Evolutionary conservation across 2,329 filamentous ascomycete species (phyloP).

Genomic region (Metarhizium sp.): DNA sequence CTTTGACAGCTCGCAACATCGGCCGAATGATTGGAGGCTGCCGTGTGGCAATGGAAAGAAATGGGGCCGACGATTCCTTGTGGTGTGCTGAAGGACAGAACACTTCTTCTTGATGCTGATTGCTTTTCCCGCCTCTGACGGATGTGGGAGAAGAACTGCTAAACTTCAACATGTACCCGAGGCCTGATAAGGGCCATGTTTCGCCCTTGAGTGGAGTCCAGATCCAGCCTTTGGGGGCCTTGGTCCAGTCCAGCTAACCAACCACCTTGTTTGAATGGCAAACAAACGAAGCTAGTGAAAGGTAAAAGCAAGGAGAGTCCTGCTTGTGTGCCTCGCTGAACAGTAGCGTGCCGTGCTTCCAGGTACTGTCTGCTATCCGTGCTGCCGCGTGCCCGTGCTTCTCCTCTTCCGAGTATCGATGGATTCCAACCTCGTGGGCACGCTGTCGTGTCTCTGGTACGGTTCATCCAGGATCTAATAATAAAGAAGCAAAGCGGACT

Average conservation of each 20-base stretch:
- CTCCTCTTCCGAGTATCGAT: too few species aligned
- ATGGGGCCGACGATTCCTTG: not conserved
- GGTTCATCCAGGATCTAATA: too few species aligned
- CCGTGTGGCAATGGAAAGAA: not conserved
- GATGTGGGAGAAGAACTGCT: not conserved
- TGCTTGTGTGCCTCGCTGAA: not conserved
- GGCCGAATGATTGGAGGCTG: not conserved
- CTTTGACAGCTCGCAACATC: not conserved
- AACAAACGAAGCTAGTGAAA: slow-evolving; percentile 3
- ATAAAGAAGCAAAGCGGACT: too few species aligned
- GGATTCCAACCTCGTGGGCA: too few species aligned
- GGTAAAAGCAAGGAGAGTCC: slow-evolving; percentile 5
- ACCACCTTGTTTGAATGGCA: slow-evolving; percentile 2
- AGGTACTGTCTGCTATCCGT: not conserved
- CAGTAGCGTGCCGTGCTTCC: not conserved
- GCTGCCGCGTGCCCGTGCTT: too few species aligned
- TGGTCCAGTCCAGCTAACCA: not conserved
- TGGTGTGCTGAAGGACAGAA: not conserved
- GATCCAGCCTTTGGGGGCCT: slow-evolving; percentile 19
- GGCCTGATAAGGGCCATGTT: slow-evolving; percentile 5
- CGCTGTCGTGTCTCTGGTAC: too few species aligned
- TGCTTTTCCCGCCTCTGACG: not conserved
- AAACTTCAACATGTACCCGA: not conserved
- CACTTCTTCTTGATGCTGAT: not conserved
- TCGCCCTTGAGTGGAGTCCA: slow-evolving; percentile 24